phyloP scores from a whole-genome alignment of 2,329 filamentous ascomycete species.

The Hysterium pulicare region DNA sequence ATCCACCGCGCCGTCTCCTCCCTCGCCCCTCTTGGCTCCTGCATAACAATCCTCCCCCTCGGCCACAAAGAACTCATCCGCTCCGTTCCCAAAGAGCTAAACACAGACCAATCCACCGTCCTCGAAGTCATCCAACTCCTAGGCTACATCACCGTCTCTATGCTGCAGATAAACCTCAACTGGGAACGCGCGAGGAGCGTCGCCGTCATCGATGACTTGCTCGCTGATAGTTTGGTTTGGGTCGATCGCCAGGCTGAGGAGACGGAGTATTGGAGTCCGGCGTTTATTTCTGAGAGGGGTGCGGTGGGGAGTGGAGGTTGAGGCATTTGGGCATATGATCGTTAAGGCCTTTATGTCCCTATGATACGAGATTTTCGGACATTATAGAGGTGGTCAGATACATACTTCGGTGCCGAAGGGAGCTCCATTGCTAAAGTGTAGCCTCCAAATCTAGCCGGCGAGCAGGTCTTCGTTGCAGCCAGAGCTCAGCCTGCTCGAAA shows the following conservation, averaged over 20 bases:
- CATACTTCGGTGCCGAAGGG: too few relatives aligned
- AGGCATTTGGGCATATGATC: not conserved
- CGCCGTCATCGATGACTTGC: constrained; percentile 85
- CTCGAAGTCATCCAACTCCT: constrained; percentile 87
- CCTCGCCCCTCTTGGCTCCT: constrained; percentile 80
- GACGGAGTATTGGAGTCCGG: constrained; percentile 91
- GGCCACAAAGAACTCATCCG: constrained; percentile 84
- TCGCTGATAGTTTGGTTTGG: constrained; percentile 90
- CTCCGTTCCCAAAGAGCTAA: constrained; percentile 91
- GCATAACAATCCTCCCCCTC: constrained; percentile 80
- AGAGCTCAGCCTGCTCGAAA: too few relatives aligned
- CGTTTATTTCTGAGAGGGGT: constrained; percentile 55
- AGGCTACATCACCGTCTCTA: constrained; percentile 84
- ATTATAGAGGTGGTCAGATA: too few relatives aligned
- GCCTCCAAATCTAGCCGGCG: too few relatives aligned
- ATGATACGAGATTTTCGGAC: too few relatives aligned
- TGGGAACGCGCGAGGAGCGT: constrained; percentile 84
- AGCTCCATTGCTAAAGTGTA: not conserved
- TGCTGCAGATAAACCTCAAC: constrained; percentile 79
- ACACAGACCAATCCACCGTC: constrained; percentile 87
- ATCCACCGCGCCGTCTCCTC: constrained; percentile 85
- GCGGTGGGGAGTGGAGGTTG: not conserved
- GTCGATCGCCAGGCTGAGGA: constrained; percentile 82
- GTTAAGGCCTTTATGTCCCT: too few relatives aligned
- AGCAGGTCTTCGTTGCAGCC: too few relatives aligned